These are phyloP conservation scores for Neobulgaria alba DNA, from an alignment of 2,329 filamentous ascomycete genomes.

Conservation along the genomic window DNA sequence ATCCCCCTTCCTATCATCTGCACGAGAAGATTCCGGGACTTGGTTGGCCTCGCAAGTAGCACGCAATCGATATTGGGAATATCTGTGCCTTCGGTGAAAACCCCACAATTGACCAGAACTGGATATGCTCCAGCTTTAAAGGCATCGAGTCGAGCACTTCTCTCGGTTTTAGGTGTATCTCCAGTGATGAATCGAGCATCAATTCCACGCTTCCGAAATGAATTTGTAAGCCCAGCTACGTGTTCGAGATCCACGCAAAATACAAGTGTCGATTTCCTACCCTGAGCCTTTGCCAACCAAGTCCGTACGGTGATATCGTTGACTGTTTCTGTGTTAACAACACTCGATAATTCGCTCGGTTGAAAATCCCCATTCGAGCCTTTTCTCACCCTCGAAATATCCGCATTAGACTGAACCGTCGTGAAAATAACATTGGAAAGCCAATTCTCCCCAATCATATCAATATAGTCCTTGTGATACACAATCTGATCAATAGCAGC, in stretches of 20 bases:
- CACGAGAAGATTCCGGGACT: slow-evolving; percentile 84
- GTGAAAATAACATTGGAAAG: slow-evolving; percentile 89
- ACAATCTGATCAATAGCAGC: slow-evolving; percentile 90
- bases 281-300: slow-evolving; percentile 70
- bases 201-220: slow-evolving; percentile 68
- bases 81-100: slow-evolving; percentile 96
- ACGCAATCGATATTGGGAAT: slow-evolving; percentile 97
- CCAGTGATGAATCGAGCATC: slow-evolving; percentile 85
- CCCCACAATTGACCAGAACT: slow-evolving; percentile 86
- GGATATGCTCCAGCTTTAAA: slow-evolving; percentile 74
- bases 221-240: slow-evolving; percentile 62
- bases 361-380: slow-evolving; percentile 71
- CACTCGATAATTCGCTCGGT: slow-evolving; percentile 64
- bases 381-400: slow-evolving; percentile 62
- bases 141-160: slow-evolving; percentile 61
- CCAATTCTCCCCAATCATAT: slow-evolving; percentile 86
- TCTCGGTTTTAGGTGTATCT: slow-evolving; percentile 60
- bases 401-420: slow-evolving; percentile 74
- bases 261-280: slow-evolving; percentile 75
- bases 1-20: slow-evolving; percentile 98
- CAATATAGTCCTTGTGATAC: slow-evolving; percentile 78
- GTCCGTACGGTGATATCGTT: slow-evolving; percentile 81
- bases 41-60: slow-evolving; percentile 76
- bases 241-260: slow-evolving; percentile 92
- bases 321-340: slow-evolving; percentile 70